phyloP scores from a whole-genome alignment of 768 basidiomycete genomes.

The Rhodosporidiobolus sp. region DNA sequence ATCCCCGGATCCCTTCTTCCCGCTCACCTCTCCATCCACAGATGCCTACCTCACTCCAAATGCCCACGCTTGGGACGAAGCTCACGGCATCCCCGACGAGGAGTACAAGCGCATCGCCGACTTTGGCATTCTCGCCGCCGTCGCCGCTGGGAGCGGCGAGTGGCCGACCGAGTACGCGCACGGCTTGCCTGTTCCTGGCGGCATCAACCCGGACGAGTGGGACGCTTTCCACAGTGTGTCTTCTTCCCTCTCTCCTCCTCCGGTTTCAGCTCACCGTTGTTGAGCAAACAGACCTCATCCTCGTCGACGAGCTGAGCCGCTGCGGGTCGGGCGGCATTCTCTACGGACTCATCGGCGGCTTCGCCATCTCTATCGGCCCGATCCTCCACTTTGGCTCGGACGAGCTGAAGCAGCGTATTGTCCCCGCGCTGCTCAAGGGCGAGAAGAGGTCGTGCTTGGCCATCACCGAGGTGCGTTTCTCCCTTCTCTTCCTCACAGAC shows the following conservation, averaged over 20 bases:
- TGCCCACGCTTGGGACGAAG: conserved; percentile 31
- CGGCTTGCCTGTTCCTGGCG: conserved; percentile 27
- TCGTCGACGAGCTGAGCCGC: conserved; percentile 32
- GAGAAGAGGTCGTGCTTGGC: conserved; percentile 40
- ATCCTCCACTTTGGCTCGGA: conserved; percentile 20
- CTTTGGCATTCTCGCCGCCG: conserved; percentile 30
- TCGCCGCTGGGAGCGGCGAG: conserved; percentile 16
- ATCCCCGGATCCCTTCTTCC: background rate
- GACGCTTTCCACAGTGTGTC: conserved; percentile 37
- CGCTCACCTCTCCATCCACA: background rate
- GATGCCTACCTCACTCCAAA: conserved; percentile 31
- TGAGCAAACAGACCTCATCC: conserved; percentile 1
- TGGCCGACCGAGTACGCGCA: conserved; percentile 24
- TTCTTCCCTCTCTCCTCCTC: background rate
- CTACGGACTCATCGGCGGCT: conserved; percentile 36
- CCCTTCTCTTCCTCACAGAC: background rate
- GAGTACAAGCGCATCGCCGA: conserved; percentile 32
- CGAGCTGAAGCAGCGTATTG: conserved; percentile 26
- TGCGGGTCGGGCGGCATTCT: conserved; percentile 23
- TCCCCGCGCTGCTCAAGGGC: conserved; percentile 25
- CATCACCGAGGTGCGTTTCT: conserved; percentile 29
- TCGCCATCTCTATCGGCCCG: conserved; percentile 31
- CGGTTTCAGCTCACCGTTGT: background rate
- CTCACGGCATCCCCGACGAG: conserved; percentile 24
- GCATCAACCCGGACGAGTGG: conserved; percentile 28